These are phyloP conservation scores for Diddensiella transvaalensis DNA, from an alignment of 805 yeast genomes.

Conservation along the genomic window DNA sequence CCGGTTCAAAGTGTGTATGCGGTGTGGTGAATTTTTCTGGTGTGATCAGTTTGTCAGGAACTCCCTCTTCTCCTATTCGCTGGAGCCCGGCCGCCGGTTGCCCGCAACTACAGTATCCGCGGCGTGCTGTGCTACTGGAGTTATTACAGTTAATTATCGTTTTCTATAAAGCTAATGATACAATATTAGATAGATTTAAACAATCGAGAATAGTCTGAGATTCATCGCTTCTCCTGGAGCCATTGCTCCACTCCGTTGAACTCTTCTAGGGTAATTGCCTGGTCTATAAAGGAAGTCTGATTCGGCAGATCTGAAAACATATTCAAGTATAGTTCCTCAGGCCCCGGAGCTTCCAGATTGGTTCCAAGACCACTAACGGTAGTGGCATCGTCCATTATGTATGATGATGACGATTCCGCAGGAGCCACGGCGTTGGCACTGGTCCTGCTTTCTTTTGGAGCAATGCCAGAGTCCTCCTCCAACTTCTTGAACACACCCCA, in stretches of 20 bases:
- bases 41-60: not conserved
- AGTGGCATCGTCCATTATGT: not conserved
- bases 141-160: too few species aligned
- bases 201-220: not conserved
- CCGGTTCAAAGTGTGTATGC: not conserved
- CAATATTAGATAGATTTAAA: not conserved
- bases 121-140: not conserved
- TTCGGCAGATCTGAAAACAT: constrained; percentile 36
- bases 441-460: not conserved
- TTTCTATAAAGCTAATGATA: too few species aligned
- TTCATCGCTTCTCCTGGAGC: constrained; percentile 21
- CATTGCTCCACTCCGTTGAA: constrained; percentile 25
- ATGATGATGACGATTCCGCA: not conserved
- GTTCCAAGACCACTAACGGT: not conserved
- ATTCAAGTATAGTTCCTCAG: constrained; percentile 28
- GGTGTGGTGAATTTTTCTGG: not conserved
- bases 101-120: not conserved
- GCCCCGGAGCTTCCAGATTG: not conserved
- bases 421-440: not conserved
- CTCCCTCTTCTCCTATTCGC: not conserved
- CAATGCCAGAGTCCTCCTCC: constrained; percentile 4
- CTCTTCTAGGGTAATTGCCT: constrained; percentile 27
- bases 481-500: constrained; percentile 27
- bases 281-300: constrained; percentile 33
- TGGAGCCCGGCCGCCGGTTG: not conserved